These are phyloP conservation scores for Phaeosphaeriaceae sp. DNA, from an alignment of 2,329 filamentous ascomycete species.

Conservation along the genomic window DNA sequence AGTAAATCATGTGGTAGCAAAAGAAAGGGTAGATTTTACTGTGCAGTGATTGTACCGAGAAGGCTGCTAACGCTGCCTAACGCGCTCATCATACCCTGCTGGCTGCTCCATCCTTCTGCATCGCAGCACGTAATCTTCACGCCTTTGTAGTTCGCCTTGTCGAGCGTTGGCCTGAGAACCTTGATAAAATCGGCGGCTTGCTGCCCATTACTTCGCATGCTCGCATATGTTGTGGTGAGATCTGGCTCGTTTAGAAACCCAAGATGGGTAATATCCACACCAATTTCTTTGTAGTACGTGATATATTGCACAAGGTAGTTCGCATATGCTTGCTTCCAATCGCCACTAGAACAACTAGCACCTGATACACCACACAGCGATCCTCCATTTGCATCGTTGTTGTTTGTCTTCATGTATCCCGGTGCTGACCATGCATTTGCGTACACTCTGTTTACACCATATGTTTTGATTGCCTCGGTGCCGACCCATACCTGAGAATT, in stretches of 20 bases:
- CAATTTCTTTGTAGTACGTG: slow-evolving; percentile 50
- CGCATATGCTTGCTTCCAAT: slow-evolving; percentile 59
- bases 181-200: slow-evolving; percentile 61
- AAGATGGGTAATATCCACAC: slow-evolving; percentile 51
- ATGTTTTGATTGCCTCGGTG: slow-evolving; percentile 53
- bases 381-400: slow-evolving; percentile 53
- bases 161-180: slow-evolving; percentile 51
- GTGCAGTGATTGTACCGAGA: slow-evolving; percentile 32
- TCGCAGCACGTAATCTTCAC: slow-evolving; percentile 55
- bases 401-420: slow-evolving; percentile 60
- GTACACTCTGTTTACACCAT: slow-evolving; percentile 55
- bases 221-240: slow-evolving; percentile 38
- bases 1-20: not conserved
- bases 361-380: slow-evolving; percentile 56
- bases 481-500: slow-evolving; percentile 60
- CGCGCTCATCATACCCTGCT: slow-evolving; percentile 28
- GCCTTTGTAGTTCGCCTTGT: slow-evolving; percentile 44
- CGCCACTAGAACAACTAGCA: slow-evolving; percentile 50
- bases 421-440: slow-evolving; percentile 60
- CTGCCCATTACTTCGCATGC: slow-evolving; percentile 55
- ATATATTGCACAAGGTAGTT: slow-evolving; percentile 58
- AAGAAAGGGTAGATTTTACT: slow-evolving; percentile 18
- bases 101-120: slow-evolving; percentile 51
- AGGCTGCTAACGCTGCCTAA: slow-evolving; percentile 22
- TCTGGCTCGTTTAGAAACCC: slow-evolving; percentile 57